Evolutionary conservation across 2,329 filamentous ascomycete genomes (phyloP), one percentile per base, ranked within the genome.

Genomic region (Penicillium polonicum): DNA sequence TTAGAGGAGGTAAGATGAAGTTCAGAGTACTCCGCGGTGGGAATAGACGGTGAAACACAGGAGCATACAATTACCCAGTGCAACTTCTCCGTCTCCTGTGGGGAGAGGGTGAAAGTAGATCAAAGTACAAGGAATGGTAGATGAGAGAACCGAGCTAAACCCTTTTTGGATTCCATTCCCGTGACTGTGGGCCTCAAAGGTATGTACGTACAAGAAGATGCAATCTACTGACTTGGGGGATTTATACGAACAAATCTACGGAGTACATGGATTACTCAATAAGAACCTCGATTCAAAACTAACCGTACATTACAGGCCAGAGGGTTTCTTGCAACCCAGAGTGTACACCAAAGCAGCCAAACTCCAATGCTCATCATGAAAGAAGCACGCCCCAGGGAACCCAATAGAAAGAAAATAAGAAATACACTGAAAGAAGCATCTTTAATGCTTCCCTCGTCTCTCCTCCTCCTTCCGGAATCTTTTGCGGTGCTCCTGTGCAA

Each of bases 401-500:
- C 5, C 10, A 15, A 44, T 19, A 36, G 25, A 33, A 57, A 39
- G 3, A 44, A 48, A 15, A 36, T 27, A 7, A 21, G 35, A 48
- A 19, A 10, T 27, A 27, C 29, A 43, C 4, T 2, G 19, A 10
- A 52, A 19, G 15, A 48, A 43, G 12, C 23, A 36, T 38, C 4
- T 17, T 71, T 58, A 79, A 49, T 72, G 68, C 80, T 88, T 88
- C 62, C 85, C 83, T 68, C 83, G 82, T 72, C 87, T 86, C 75
- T 96, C 91, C 74, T 91, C 87, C 67, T 96, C 92, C 64, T 89
- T 85, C 83, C 92, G 95, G 72, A 92, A 84, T 72, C 92, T 85
- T 83, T 97, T 97, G 64, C 91, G 84, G 70, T 88, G 91, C 78
- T 97, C 94, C 69, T 91, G 88, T 13, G 91, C 91, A 78, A 99